Conservation (phyloP, 257 asterid genomes). For the Plectranthus barbatus region DNA sequence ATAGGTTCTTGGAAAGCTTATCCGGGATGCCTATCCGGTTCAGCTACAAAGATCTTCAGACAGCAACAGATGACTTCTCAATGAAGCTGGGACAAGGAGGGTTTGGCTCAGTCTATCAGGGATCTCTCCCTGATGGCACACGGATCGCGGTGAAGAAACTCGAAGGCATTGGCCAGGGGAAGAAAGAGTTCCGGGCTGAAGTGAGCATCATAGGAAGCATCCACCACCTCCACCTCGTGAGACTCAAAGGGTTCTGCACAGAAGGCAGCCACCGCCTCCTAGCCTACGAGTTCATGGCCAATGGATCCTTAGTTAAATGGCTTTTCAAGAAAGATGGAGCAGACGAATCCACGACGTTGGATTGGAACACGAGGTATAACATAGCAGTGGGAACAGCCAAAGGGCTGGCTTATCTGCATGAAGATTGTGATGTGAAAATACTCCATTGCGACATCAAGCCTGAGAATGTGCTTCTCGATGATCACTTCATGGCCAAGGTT, state of each 20-base stretch:
- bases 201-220: conserved; percentile 97
- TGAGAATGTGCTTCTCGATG: conserved; percentile 84
- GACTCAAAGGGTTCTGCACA: conserved; percentile 80
- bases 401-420: conserved; percentile 79
- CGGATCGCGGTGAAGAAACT: conserved; percentile 73
- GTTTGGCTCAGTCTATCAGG: conserved; percentile 88
- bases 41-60: conserved; percentile 62
- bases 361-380: conserved; percentile 64
- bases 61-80: conserved; percentile 56
- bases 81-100: conserved; percentile 98
- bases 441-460: conserved; percentile 89
- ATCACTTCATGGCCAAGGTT: conserved; percentile 61
- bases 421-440: conserved; percentile 78
- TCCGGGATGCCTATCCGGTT: conserved; percentile 96
- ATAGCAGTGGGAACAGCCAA: conserved; percentile 83
- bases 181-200: conserved; percentile 96
- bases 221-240: conserved; percentile 79
- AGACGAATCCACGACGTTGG: conserved; percentile 63
- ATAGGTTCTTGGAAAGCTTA: conserved; percentile 60
- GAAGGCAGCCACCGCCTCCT: conserved; percentile 89
- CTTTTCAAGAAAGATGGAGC: conserved; percentile 55
- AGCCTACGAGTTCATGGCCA: conserved; percentile 84
- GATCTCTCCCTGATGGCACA: conserved; percentile 68
- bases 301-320: conserved; percentile 85
- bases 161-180: conserved; percentile 95